Evolutionary conservation across 805 yeast species (phyloP), one percentile per base, ranked within the genome.

Genomic region (Starmera quercuum): DNA sequence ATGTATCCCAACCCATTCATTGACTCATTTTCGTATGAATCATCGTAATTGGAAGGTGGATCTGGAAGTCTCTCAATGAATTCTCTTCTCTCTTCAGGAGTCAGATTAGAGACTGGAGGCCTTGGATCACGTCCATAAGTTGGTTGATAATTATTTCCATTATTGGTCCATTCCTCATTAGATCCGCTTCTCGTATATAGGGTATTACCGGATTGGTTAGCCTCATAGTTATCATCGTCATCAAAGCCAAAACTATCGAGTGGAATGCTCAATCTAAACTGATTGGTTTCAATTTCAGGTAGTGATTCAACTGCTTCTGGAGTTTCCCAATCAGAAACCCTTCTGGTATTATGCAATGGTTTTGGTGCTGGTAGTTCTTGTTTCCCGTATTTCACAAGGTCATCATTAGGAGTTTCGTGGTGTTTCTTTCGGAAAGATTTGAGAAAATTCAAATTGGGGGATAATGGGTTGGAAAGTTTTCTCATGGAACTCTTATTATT

Each of bases 1-100:
- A 62, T 57, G 12, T 51, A 47, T 5, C 48, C 48, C 30, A 66
- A 33, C 24, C 53, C 60, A 20, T 58, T 59, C 18, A 58, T 46
- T 0, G 53, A 41, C 1, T 34, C 42, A 28, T 21, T 36, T 21
- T 1, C 18, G 29, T 11, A 25, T 33, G 33, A 5, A 24, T 29
- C 21, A 36, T 32, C 26, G 14, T 17, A 19, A n/a, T n/a, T n/a
- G n/a, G n/a, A n/a, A n/a, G n/a, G n/a, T n/a, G n/a, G n/a, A 17
- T 18, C 29, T 7, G 28, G 29, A 8, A 32, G 11, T 15, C 19
- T 19, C 5, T 16, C 20, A 4, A 18, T 7, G 15, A 25, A 15
- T 14, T 25, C 15, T 13, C 13, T 25, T 25, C 27, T 25, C 8
- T 25, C 27, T n/a, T n/a, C n/a, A n/a, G n/a, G n/a, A n/a, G n/a